These are phyloP conservation scores for Volvox carteri DNA, from an alignment of 163 green algal species.

Conservation along the genomic window DNA sequence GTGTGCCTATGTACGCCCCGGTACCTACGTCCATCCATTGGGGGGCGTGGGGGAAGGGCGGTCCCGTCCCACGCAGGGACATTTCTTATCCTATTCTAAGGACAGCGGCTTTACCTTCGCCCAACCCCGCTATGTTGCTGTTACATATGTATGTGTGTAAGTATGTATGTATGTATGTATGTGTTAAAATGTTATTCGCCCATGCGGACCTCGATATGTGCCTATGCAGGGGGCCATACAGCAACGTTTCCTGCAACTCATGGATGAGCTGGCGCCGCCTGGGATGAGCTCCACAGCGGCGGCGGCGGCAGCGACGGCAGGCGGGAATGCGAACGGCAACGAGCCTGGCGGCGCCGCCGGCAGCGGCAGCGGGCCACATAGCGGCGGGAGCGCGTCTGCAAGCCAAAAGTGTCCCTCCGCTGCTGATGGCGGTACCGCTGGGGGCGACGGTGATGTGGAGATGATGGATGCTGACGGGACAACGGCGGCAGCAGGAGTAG, in stretches of 20 bases:
- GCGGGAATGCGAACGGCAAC: not conserved
- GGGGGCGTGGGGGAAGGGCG: too few relatives aligned
- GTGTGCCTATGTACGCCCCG: too few relatives aligned
- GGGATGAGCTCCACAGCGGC: not conserved
- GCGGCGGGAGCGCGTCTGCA: not conserved
- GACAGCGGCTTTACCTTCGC: too few relatives aligned
- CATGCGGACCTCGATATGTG: too few relatives aligned
- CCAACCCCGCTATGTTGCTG: too few relatives aligned
- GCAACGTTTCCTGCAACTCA: conserved; percentile 35
- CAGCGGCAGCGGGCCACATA: not conserved
- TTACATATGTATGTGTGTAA: too few relatives aligned
- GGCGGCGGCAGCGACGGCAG: not conserved
- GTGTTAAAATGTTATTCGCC: too few relatives aligned
- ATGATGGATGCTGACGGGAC: conserved; percentile 18
- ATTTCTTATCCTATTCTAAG: too few relatives aligned
- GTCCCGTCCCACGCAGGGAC: too few relatives aligned
- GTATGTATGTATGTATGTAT: too few relatives aligned
- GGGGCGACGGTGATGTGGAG: conserved; percentile 9
- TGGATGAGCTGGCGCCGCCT: conserved; percentile 15
- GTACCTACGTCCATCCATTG: too few relatives aligned
- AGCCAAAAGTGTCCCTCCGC: too few relatives aligned
- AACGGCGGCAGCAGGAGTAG: not conserved
- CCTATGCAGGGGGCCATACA: not conserved
- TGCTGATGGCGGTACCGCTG: not conserved
- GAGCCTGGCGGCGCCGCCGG: not conserved